Conservation (phyloP, 202 grass and related monocot species). For the Musa balbisiana region DNA sequence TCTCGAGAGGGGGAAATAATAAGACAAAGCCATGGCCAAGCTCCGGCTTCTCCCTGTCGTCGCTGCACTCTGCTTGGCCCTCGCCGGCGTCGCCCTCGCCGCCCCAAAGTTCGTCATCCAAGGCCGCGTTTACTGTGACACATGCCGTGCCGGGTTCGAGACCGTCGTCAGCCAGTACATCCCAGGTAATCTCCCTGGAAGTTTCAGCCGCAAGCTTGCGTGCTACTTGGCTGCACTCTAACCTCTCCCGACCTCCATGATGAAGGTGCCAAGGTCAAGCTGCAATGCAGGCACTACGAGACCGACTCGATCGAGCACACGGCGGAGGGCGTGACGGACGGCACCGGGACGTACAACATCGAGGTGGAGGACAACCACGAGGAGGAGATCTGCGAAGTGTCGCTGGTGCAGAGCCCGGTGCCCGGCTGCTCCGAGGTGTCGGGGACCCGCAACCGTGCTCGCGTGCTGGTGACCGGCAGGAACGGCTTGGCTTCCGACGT, state of each 20-base stretch:
- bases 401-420: not conserved
- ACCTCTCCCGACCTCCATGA: too few relatives aligned
- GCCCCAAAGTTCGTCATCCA: not conserved
- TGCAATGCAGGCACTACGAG: not conserved
- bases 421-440: not conserved
- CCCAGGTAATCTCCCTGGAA: not conserved
- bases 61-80: not conserved
- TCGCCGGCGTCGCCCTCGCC: not conserved
- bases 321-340: not conserved
- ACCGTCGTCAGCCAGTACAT: not conserved
- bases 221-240: too few relatives aligned
- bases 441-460: not conserved
- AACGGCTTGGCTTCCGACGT: not conserved
- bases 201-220: too few relatives aligned
- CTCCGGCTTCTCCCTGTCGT: not conserved
- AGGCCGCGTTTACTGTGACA: slow-evolving; percentile 1
- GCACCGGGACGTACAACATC: not conserved
- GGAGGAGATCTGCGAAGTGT: not conserved
- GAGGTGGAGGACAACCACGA: not conserved
- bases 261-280: not conserved
- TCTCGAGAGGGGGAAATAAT: not conserved
- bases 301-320: not conserved
- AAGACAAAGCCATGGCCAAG: not conserved
- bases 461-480: not conserved
- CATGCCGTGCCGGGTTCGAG: not conserved